Percentiles rank a stretch among this genome's conserved stretches.
Conservation (phyloP, 177 flowering plant species). For the Vitis hybrid region DNA sequence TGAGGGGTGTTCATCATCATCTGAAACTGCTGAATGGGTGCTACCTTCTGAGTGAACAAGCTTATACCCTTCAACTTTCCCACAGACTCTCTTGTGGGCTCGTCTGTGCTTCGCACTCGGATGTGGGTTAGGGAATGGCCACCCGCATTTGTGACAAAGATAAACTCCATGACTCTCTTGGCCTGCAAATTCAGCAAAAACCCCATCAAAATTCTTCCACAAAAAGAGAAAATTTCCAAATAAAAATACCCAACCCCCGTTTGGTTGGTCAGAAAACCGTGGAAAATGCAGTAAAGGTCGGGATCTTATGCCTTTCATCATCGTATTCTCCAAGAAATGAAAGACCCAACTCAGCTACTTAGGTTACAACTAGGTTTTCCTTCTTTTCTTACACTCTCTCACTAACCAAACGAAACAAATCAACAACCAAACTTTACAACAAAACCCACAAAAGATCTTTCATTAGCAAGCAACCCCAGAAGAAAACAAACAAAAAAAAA, state of each 20-base stretch:
- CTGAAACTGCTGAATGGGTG: conserved; percentile 25
- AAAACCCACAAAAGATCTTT: too few species aligned
- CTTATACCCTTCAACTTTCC: conserved; percentile 59
- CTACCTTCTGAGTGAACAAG: conserved; percentile 25
- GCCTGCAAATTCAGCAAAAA: conserved; percentile 33
- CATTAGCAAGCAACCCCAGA: too few species aligned
- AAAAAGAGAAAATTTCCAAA: neutral
- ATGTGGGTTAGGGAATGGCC: conserved; percentile 79
- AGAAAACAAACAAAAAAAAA: too few species aligned
- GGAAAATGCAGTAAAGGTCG: too few species aligned
- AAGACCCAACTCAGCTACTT: too few species aligned
- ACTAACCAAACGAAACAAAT: too few species aligned
- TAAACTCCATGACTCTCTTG: conserved; percentile 53
- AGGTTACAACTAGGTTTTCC: too few species aligned
- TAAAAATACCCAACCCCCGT: neutral
- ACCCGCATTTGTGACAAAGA: conserved; percentile 73
- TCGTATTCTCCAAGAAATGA: too few species aligned
- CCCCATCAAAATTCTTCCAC: neutral
- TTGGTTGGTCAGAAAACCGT: too few species aligned
- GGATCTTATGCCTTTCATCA: too few species aligned
- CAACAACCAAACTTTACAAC: too few species aligned
- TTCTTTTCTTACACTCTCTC: too few species aligned
- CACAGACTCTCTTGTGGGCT: conserved; percentile 79
- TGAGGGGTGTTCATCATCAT: conserved; percentile 40
- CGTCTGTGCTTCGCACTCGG: conserved; percentile 81